A percentile compares a stretch with the other conserved stretches of the same genome.
Evolutionary conservation across 176 grass and related monocot species (phyloP).

Genomic region (Phyllostachys edulis): DNA sequence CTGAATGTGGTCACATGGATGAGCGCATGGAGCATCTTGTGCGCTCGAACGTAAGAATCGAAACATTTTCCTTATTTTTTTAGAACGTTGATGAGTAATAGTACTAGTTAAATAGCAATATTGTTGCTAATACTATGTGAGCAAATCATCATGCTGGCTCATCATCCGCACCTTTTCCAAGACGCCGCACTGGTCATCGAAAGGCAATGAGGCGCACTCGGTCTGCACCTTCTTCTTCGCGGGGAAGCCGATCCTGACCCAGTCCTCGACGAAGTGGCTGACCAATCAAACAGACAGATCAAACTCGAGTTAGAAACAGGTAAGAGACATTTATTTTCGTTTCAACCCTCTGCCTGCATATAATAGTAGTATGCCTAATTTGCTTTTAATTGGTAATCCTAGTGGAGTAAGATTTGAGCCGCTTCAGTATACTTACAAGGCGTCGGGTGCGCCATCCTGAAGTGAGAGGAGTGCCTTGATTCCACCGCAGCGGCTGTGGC

Average conservation of each 20-base stretch:
- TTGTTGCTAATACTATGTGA: background rate
- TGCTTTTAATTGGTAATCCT: background rate
- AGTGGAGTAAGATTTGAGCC: background rate
- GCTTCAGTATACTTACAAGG: slow-evolving; percentile 47
- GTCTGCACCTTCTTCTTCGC: slow-evolving; percentile 68
- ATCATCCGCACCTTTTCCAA: slow-evolving; percentile 54
- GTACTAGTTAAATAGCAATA: background rate
- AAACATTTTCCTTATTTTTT: no score
- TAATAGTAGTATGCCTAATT: background rate
- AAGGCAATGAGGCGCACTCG: slow-evolving; percentile 6
- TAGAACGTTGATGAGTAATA: background rate
- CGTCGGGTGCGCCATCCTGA: slow-evolving; percentile 50
- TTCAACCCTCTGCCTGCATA: background rate
- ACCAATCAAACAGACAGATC: background rate
- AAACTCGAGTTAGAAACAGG: background rate
- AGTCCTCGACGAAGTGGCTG: slow-evolving; percentile 90
- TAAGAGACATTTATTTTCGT: background rate
- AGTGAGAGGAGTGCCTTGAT: slow-evolving; percentile 88
- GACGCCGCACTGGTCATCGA: slow-evolving; percentile 63
- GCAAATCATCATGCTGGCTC: background rate
- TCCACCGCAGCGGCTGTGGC: slow-evolving; percentile 92
- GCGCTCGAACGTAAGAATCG: no score
- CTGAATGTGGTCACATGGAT: no score
- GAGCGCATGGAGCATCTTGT: no score
- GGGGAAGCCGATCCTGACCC: slow-evolving; percentile 64